A percentile compares a stretch with the other conserved stretches of the same genome.
These are phyloP conservation scores for Hericium alpestre DNA, from an alignment of 768 basidiomycete genomes.

Conservation along the genomic window DNA sequence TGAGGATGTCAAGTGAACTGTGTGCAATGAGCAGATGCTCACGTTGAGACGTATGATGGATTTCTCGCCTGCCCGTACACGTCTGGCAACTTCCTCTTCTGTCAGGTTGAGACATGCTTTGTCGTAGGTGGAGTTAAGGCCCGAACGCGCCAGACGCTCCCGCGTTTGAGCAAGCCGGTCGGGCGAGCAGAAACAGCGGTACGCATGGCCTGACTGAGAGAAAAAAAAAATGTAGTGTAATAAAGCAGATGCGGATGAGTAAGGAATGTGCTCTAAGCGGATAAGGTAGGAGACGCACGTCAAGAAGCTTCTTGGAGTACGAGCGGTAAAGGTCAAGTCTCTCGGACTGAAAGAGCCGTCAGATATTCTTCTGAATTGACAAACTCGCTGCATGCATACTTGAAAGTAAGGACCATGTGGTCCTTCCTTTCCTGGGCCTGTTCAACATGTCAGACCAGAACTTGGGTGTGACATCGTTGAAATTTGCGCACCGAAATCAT, in stretches of 20 bases:
- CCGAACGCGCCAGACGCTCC: conserved; percentile 56
- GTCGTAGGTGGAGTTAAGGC: conserved; percentile 81
- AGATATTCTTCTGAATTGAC: no score
- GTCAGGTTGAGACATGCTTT: conserved; percentile 78
- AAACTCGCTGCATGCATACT: conserved; percentile 28
- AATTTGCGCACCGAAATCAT: conserved; percentile 67
- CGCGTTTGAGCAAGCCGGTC: conserved; percentile 60
- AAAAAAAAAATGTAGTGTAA: neutral
- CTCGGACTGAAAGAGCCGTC: conserved; percentile 54
- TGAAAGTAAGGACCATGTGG: conserved; percentile 82
- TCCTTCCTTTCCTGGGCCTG: conserved; percentile 72
- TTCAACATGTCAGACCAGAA: neutral
- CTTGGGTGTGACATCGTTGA: neutral
- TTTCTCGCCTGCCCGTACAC: conserved; percentile 64
- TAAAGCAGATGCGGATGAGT: neutral
- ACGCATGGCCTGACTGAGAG: conserved; percentile 72
- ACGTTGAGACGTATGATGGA: conserved; percentile 86
- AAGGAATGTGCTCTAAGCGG: neutral
- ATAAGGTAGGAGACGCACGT: conserved; percentile 34
- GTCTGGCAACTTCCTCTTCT: conserved; percentile 73
- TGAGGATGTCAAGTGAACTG: neutral
- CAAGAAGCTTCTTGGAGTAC: conserved; percentile 64
- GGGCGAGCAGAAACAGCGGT: conserved; percentile 87
- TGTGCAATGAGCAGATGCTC: conserved; percentile 16
- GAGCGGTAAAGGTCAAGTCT: conserved; percentile 74